Percentiles rank a stretch among this genome's conserved stretches.
Evolutionary conservation across 179 eudicot species (phyloP).

Genomic region (Drosera spatulata): DNA sequence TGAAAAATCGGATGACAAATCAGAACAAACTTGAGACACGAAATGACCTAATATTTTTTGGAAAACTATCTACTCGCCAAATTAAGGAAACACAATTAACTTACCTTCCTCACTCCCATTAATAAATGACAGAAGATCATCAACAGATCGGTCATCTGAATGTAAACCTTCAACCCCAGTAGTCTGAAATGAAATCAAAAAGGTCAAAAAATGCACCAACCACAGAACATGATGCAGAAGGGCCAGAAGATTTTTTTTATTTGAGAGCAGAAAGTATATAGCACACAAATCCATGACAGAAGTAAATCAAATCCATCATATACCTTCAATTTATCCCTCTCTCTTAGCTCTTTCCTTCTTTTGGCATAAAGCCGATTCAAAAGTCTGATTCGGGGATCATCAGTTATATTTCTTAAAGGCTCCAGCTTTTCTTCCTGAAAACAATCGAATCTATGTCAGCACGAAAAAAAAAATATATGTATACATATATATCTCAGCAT

Average conservation of each 20-base stretch:
- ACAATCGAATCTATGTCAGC: conserved; percentile 34
- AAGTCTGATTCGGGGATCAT: conserved; percentile 84
- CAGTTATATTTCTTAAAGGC: conserved; percentile 73
- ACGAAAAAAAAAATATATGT: conserved; percentile 28
- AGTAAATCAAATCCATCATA: background rate
- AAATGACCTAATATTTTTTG: background rate
- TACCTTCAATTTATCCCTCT: conserved; percentile 68
- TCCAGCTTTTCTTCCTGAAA: conserved; percentile 94
- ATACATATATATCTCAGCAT: no score
- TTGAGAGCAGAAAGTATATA: no score
- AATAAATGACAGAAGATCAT: conserved; percentile 76
- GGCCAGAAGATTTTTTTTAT: background rate
- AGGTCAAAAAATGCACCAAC: conserved; percentile 9
- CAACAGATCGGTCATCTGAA: conserved; percentile 76
- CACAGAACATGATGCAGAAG: background rate
- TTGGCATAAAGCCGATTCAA: conserved; percentile 78
- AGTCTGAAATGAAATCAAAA: conserved; percentile 27
- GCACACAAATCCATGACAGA: background rate
- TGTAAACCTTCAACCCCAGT: conserved; percentile 53
- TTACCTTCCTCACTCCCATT: conserved; percentile 76
- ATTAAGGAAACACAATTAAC: background rate
- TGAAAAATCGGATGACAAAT: no score
- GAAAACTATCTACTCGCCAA: conserved; percentile 1
- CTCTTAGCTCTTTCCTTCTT: conserved; percentile 74
- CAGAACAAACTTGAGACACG: conserved; percentile 4